Percentiles rank a stretch among this genome's conserved stretches.
phyloP scores from a whole-genome alignment of 768 basidiomycete genomes.

The Hygrophorus pudorinus region DNA sequence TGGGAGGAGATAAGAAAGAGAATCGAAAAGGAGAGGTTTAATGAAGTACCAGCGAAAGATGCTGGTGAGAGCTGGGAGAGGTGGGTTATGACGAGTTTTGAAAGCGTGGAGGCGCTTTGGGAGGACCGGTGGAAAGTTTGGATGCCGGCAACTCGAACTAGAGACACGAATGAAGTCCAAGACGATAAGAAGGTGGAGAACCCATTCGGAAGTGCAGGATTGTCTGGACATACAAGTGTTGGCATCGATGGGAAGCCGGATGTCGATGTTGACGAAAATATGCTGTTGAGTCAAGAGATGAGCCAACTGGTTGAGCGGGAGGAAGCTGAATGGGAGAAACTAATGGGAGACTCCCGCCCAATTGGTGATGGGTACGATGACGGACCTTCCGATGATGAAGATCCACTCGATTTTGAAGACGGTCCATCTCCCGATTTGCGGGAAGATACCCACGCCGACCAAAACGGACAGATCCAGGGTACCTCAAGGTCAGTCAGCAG shows the following conservation, averaged over 20 bases:
- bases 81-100: constrained; percentile 80
- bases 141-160: constrained; percentile 30
- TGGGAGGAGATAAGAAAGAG: constrained; percentile 62
- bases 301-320: constrained; percentile 19
- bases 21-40: constrained; percentile 38
- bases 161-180: constrained; percentile 2
- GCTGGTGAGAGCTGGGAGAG: constrained; percentile 42
- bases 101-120: constrained; percentile 86
- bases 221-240: constrained; percentile 13
- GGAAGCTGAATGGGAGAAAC: constrained; percentile 13
- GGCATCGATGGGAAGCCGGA: constrained; percentile 16
- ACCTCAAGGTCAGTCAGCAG: neutral
- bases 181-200: constrained; percentile 6
- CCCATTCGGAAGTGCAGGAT: neutral
- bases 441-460: neutral
- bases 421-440: neutral
- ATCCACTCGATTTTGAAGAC: neutral
- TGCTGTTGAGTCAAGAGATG: constrained; percentile 43
- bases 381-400: constrained; percentile 11
- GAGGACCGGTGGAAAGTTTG: constrained; percentile 48
- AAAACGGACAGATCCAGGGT: too few species aligned
- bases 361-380: constrained; percentile 24
- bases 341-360: constrained; percentile 22
- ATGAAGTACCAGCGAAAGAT: constrained; percentile 11
- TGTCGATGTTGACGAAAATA: constrained; percentile 41